A percentile compares a stretch with the other conserved stretches of the same genome.
Evolutionary conservation across 2,329 filamentous ascomycete genomes (phyloP).

Genomic region (Myrmaecium sp.): DNA sequence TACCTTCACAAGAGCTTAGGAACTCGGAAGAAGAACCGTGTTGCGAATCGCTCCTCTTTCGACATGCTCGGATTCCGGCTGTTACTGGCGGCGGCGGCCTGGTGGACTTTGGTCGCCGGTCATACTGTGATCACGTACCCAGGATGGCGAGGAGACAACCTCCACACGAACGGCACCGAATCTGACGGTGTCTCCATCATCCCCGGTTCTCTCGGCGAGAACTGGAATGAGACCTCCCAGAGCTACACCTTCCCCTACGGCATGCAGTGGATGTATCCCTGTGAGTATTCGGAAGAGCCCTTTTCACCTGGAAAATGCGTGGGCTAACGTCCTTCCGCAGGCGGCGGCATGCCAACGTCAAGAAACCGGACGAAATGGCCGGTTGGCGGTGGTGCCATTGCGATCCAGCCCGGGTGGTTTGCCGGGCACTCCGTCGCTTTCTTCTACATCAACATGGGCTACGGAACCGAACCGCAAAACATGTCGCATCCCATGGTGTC

Average conservation of each 20-base stretch:
- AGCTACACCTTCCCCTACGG: constrained; percentile 54
- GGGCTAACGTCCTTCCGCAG: constrained; percentile 28
- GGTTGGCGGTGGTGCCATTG: constrained; percentile 66
- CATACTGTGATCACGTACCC: constrained; percentile 79
- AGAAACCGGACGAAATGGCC: constrained; percentile 88
- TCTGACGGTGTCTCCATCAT: constrained; percentile 21
- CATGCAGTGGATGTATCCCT: constrained; percentile 93
- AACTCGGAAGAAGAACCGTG: too few species aligned
- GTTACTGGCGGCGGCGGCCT: constrained; percentile 10
- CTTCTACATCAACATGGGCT: constrained; percentile 82
- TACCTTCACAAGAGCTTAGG: too few species aligned
- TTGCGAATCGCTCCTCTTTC: neutral
- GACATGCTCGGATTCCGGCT: neutral
- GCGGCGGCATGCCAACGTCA: constrained; percentile 64
- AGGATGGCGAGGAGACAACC: constrained; percentile 73
- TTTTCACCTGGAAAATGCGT: constrained; percentile 1
- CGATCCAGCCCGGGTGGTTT: constrained; percentile 93
- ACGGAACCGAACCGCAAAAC: constrained; percentile 65
- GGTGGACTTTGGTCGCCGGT: constrained; percentile 34
- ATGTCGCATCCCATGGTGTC: constrained; percentile 73
- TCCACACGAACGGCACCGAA: constrained; percentile 53
- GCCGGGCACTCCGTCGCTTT: constrained; percentile 67
- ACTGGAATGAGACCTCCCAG: constrained; percentile 23
- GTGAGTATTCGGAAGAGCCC: constrained; percentile 42
- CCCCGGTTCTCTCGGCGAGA: constrained; percentile 28